A percentile compares a stretch with the other conserved stretches of the same genome.
Conservation (phyloP, 140 eudicot genomes). For the Cichorium intybus region DNA sequence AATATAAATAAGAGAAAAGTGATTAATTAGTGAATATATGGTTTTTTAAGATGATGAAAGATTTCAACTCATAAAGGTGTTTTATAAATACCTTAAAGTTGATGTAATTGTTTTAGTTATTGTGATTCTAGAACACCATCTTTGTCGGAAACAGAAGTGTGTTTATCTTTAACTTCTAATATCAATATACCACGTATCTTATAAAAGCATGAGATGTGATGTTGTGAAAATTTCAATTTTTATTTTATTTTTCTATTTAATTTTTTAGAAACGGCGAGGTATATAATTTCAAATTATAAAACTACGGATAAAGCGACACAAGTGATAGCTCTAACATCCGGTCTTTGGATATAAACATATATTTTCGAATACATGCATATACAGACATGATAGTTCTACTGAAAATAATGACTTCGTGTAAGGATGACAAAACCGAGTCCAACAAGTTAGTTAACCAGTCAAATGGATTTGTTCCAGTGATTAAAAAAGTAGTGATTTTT, state of each 20-base stretch:
- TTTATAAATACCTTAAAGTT: too few species aligned
- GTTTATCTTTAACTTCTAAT: too few species aligned
- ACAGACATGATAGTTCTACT: not conserved
- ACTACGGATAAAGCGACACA: not conserved
- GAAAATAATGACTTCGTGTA: not conserved
- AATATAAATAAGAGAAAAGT: not conserved
- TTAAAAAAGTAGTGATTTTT: constrained; percentile 14
- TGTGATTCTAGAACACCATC: too few species aligned
- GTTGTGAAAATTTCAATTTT: not conserved
- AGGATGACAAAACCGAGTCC: not conserved
- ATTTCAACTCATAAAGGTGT: too few species aligned
- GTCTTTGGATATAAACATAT: too few species aligned
- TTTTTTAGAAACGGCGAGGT: too few species aligned
- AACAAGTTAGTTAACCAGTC: not conserved
- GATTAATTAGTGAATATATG: not conserved
- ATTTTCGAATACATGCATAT: too few species aligned
- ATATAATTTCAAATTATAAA: not conserved
- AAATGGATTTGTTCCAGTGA: not conserved
- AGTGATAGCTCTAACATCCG: too few species aligned
- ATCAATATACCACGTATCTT: not conserved
- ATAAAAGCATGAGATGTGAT: not conserved
- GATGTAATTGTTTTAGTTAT: too few species aligned
- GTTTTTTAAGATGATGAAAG: too few species aligned
- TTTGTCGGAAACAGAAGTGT: too few species aligned
- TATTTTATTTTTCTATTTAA: too few species aligned